Evolutionary conservation across 139 green algal genomes (phyloP), one percentile per base, ranked within the genome.

Genomic region (Medakamo hakoo): DNA sequence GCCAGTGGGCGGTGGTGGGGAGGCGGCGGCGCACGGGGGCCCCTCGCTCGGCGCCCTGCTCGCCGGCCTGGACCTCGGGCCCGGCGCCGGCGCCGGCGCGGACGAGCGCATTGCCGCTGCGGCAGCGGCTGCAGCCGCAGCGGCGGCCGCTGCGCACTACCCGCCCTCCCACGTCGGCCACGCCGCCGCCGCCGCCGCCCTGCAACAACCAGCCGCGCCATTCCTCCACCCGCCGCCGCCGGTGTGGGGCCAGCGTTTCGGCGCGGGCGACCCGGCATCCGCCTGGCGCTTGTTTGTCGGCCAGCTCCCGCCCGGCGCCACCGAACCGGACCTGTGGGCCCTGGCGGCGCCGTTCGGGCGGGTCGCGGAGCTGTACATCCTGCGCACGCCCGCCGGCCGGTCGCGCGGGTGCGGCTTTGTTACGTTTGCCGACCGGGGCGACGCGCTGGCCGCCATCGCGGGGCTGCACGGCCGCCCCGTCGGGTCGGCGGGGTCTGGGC

Each of bases 341-440:
- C 70, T 92, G 2, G 92, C 91, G 68, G 60, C 63, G 0, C 70
- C 74, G n/a, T 92, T 83, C 77, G 86, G 84, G 4, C 70, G 57
- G 25, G 70, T 94, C 4, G 74, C 79, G 32, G 86, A 78, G 63
- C 73, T 80, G 32, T 78, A 77, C 30, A 58, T 92, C 2, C 69
- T 94, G 60, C 82, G 70, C 9, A 73, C 77, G 3, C 71, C 69
- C 14, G 86, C 89, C 65, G 76, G 78, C 27, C 78, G 78, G 63
- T 82, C 74, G 62, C 80, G 82, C 58, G 84, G 84, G 60, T 90
- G 82, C 59, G 76, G 68, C 28, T 83, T 83, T 63, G 67, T 83
- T 1, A 83, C 76, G n/a, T 83, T 74, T 56, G 73, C 73, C 31
- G 68, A 65, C 4, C 69, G 67, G 31, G 29, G 60, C 26, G 70